Evolutionary conservation across 768 basidiomycete genomes (phyloP).

Genomic region (Termitomyces sp.): DNA sequence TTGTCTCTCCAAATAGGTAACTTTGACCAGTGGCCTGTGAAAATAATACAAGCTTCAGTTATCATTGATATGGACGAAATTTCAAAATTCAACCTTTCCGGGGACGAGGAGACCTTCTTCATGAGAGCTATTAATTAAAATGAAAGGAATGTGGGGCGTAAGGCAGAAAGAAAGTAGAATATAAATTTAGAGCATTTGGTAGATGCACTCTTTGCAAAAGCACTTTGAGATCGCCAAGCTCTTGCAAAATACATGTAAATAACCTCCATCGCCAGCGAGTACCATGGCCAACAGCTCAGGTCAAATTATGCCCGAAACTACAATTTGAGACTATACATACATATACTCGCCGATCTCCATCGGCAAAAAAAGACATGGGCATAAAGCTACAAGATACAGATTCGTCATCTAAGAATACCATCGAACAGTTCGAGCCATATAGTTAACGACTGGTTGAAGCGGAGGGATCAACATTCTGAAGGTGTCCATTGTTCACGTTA

Average conservation of each 20-base stretch:
- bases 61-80: not conserved
- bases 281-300: not conserved
- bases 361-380: not conserved
- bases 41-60: not conserved
- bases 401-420: slow-evolving; percentile 1
- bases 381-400: slow-evolving; percentile 11
- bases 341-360: not conserved
- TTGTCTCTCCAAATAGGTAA: slow-evolving; percentile 30
- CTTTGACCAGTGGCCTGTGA: slow-evolving; percentile 18
- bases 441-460: slow-evolving; percentile 5
- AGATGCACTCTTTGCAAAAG: not conserved
- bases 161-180: not conserved
- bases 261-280: not conserved
- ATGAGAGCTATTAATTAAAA: slow-evolving; percentile 6
- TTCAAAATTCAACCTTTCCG: slow-evolving; percentile 12
- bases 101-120: slow-evolving; percentile 11
- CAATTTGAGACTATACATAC: slow-evolving; percentile 4
- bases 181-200: slow-evolving; percentile 1
- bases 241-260: not conserved
- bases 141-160: slow-evolving; percentile 15
- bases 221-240: not conserved
- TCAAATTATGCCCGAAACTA: not conserved
- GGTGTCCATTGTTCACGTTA: not conserved
- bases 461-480: not conserved
- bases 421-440: not conserved